Base-by-base conservation (phyloP, 192 early-diverging fungal genomes). In the Linnemannia schmuckeri region DNA sequence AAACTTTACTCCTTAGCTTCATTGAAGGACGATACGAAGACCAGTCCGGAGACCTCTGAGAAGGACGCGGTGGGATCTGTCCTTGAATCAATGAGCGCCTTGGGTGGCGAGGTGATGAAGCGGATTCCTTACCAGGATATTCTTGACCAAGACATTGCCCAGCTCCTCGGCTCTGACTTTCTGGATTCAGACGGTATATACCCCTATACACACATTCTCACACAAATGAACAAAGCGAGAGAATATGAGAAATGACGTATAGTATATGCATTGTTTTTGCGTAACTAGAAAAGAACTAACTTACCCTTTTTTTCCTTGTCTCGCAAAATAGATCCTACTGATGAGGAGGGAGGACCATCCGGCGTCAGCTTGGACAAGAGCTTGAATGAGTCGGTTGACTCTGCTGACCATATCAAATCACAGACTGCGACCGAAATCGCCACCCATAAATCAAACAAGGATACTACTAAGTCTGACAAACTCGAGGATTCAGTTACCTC, bases 141-240 rank as follows among this genome's bases (percentile, higher is more conserved):
- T 10, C 61, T 66, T 12, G 61, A 66, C 13, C 61, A 66, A 66
- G 61, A 66, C 15, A 66, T 66, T 35, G 61, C 61, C 61, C 61
- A 66, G 61, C 61, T 66, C 15, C 61, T 66, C 27, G 61, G 61
- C 33, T 66, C 61, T 66, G 61, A 66, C 30, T 66, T 66, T 33
- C 13, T 66, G 30, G 61, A 66, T 33, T 66, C 61, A 2, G 61
- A 66, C 13, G 10, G 61, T 66, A 66, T 33, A 30, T 33, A 66
- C 12, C 15, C 6, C 33, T 3, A 30, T 3, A 30, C 61, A 46
- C 44, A 15, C 44, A 10, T 13, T 33, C n/a, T 3, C 57, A 27
- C n/a, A 12, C 24, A 13, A 37, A 37, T 37, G 37, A 37, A 37
- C 3, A 1, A 37, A 37, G 37, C 3, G 37, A 37, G 37, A 37